Conservation (phyloP, 2,329 filamentous ascomycete species). For the Lecanoromycetidae sp. region DNA sequence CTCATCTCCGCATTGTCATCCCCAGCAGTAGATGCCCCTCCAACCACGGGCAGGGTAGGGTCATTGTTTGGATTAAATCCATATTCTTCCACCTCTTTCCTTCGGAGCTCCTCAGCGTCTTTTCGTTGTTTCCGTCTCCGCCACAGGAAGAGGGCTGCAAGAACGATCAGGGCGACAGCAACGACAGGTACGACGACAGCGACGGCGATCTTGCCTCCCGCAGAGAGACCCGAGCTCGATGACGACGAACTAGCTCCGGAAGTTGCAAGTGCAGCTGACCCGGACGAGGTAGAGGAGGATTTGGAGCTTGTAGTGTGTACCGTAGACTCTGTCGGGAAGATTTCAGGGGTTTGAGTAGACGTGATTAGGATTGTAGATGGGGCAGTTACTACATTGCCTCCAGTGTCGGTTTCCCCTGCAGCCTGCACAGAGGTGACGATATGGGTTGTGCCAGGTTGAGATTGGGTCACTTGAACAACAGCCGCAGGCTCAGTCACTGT, state of each 20-base stretch:
- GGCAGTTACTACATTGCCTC: not conserved
- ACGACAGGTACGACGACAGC: constrained; percentile 90
- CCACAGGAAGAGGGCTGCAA: constrained; percentile 73
- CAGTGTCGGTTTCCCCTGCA: not conserved
- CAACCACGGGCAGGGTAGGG: constrained; percentile 57
- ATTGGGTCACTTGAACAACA: not conserved
- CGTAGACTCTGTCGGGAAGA: constrained; percentile 16
- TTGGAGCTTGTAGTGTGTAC: constrained; percentile 12
- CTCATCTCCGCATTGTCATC: constrained; percentile 60
- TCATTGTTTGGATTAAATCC: constrained; percentile 96
- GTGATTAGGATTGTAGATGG: not conserved
- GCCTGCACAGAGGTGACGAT: constrained; percentile 1
- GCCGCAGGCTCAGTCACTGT: constrained; percentile 18
- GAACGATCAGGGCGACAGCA: constrained; percentile 67
- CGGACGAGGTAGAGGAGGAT: constrained; percentile 10
- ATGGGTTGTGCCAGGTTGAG: not conserved
- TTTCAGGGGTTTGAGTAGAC: not conserved
- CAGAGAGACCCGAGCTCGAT: constrained; percentile 29
- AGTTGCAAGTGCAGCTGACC: constrained; percentile 18
- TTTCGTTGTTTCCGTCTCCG: constrained; percentile 76
- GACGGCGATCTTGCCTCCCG: constrained; percentile 66
- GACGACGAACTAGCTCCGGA: constrained; percentile 18
- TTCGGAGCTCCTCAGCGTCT: constrained; percentile 71
- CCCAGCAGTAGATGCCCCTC: constrained; percentile 33
- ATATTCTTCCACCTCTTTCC: constrained; percentile 96